Evolutionary conservation across 1,139 yeast genomes (phyloP).

Genomic region (Pichia sp.): DNA sequence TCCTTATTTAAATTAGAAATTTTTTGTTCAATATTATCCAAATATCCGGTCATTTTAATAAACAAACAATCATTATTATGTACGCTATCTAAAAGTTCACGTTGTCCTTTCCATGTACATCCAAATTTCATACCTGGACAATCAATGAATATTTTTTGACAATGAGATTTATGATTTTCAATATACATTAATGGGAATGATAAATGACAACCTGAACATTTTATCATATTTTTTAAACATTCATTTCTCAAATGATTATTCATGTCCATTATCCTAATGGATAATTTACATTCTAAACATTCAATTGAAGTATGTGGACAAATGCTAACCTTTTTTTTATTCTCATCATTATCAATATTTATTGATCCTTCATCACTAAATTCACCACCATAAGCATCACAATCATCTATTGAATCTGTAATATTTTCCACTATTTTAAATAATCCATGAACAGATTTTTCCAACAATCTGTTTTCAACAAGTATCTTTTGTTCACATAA

Average conservation of each 20-base stretch:
- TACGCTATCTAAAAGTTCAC: conserved; percentile 26
- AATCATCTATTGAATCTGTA: background rate
- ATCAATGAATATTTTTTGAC: conserved; percentile 31
- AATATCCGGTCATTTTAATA: conserved; percentile 30
- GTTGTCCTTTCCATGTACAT: conserved; percentile 37
- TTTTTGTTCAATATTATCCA: conserved; percentile 30
- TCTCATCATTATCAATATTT: background rate
- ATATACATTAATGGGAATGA: conserved; percentile 28
- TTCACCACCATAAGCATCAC: conserved; percentile 7
- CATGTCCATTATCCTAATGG: conserved; percentile 33
- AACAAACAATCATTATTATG: conserved; percentile 35
- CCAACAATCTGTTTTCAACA: conserved; percentile 4
- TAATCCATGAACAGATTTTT: background rate
- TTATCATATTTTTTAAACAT: conserved; percentile 36
- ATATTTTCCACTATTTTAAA: background rate
- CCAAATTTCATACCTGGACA: conserved; percentile 35
- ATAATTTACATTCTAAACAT: conserved; percentile 38
- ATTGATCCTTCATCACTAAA: background rate
- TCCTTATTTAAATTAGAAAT: conserved; percentile 32
- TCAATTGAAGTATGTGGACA: conserved; percentile 37
- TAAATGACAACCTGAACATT: conserved; percentile 31
- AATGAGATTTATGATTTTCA: conserved; percentile 29
- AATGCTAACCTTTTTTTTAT: background rate
- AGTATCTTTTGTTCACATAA: conserved; percentile 19
- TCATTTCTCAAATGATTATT: conserved; percentile 35